Evolutionary conservation across 2,329 filamentous ascomycete genomes (phyloP), one percentile per base, ranked within the genome.

Genomic region (Pochonia chlamydosporia): DNA sequence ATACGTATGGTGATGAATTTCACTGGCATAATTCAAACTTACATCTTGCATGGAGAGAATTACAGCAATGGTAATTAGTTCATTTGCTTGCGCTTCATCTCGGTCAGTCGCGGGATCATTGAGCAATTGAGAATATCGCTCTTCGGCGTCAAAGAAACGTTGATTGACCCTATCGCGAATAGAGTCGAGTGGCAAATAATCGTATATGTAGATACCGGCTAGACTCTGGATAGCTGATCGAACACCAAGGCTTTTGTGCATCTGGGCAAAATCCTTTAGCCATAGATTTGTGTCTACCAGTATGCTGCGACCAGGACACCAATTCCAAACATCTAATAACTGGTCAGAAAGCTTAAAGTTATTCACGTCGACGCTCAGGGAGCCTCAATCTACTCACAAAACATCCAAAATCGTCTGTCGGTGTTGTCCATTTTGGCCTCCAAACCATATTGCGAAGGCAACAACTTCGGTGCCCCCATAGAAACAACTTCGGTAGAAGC

Each of bases 301-400:
- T n/a, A 71, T 60, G 46, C 64, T 70, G 40, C 68, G 59, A 5
- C 68, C 68, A 1, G 67, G 64, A 30, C 67, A 70, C 67, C 68
- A 70, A 18, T 69, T 69, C 7, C 56, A 57, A 3, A 64, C 53
- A 49, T 70, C 67, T 70, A 9, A 13, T 46, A 24, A 4, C 16
- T 23, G 7, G 16, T 25, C 9, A 46, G 44, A 3, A 9, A 14
- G 26, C 10, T 40, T 10, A 16, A 14, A 5, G 9, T 16, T 5
- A 9, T 8, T 18, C 21, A 13, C 11, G 5, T 4, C 18, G 20
- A 18, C 35, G 10, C 13, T 28, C 6, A 28, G 8, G 13, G n/a
- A n/a, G n/a, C n/a, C 28, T 8, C 14, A 26, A 3, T 41, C 4
- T 42, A 64, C 65, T 28, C 59, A 67, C 65, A 67, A 43, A 67